These are phyloP conservation scores for Serpula lacrymans DNA, from an alignment of 768 basidiomycete species.

Conservation along the genomic window DNA sequence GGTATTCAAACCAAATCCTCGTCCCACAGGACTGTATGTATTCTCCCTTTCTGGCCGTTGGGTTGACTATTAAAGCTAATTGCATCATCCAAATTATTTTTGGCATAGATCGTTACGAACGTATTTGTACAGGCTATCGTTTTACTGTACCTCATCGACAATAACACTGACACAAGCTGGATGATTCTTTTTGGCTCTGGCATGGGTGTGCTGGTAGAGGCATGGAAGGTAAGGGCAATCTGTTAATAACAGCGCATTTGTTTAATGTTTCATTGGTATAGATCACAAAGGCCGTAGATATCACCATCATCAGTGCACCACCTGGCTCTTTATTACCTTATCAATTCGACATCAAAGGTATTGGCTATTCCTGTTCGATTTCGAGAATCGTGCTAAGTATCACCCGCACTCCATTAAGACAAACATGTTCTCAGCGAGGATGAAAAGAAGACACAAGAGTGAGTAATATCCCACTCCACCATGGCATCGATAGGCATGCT, in stretches of 20 bases:
- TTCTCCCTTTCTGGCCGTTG: too few relatives aligned
- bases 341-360: constrained; percentile 78
- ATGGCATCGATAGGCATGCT: constrained; percentile 17
- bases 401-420: constrained; percentile 45
- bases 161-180: constrained; percentile 93
- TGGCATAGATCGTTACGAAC: constrained; percentile 87
- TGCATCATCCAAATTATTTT: constrained; percentile 10
- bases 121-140: constrained; percentile 91
- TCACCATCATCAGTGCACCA: constrained; percentile 59
- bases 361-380: constrained; percentile 13
- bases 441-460: constrained; percentile 98
- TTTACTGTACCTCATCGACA: constrained; percentile 91
- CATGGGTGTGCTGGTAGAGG: constrained; percentile 79
- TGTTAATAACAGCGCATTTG: constrained; percentile 9
- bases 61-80: constrained; percentile 7
- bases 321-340: constrained; percentile 74
- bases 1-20: too few relatives aligned
- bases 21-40: constrained; percentile 50
- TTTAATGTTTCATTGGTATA: constrained; percentile 25
- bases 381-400: constrained; percentile 9
- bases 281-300: constrained; percentile 91
- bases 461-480: constrained; percentile 24
- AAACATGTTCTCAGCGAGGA: constrained; percentile 96
- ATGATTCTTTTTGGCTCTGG: constrained; percentile 94
- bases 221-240: constrained; percentile 74